phyloP scores from a whole-genome alignment of 108 stramenopile genomes.

The Thalassiosira profunda region DNA sequence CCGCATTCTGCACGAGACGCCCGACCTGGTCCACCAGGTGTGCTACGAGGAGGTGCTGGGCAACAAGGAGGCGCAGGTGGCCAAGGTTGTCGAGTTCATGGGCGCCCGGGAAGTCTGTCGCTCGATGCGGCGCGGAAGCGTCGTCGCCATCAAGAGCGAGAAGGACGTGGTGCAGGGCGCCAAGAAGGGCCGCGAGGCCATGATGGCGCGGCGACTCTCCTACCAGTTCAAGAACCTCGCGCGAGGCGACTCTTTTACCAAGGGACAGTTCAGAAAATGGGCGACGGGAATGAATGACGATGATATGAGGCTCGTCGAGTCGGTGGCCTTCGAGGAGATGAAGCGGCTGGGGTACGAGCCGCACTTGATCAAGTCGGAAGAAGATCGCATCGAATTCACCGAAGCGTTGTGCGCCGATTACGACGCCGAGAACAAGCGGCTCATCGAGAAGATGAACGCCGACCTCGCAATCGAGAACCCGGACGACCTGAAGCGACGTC shows the following conservation, averaged over 20 bases:
- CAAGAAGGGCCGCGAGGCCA: conserved; percentile 24
- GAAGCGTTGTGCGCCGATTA: conserved; percentile 10
- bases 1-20: conserved; percentile 12
- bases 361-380: neutral
- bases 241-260: conserved; percentile 14
- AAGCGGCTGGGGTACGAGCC: conserved; percentile 15
- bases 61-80: conserved; percentile 16
- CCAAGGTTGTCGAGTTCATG: conserved; percentile 27
- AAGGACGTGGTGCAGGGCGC: conserved; percentile 16
- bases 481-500: conserved; percentile 21
- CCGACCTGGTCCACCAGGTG: conserved; percentile 21
- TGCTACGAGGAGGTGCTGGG: conserved; percentile 31
- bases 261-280: conserved; percentile 25
- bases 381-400: conserved; percentile 8
- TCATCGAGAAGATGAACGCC: conserved; percentile 23
- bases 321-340: conserved; percentile 31
- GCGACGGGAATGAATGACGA: conserved; percentile 7
- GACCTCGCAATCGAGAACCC: conserved; percentile 22
- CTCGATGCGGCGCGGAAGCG: conserved; percentile 23
- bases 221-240: conserved; percentile 43
- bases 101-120: conserved; percentile 30
- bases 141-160: conserved; percentile 9
- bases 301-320: conserved; percentile 27
- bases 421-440: conserved; percentile 18
- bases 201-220: conserved; percentile 22